Evolutionary conservation across 805 yeast species (phyloP).

Genomic region (Kodamaea lidongshanica): DNA sequence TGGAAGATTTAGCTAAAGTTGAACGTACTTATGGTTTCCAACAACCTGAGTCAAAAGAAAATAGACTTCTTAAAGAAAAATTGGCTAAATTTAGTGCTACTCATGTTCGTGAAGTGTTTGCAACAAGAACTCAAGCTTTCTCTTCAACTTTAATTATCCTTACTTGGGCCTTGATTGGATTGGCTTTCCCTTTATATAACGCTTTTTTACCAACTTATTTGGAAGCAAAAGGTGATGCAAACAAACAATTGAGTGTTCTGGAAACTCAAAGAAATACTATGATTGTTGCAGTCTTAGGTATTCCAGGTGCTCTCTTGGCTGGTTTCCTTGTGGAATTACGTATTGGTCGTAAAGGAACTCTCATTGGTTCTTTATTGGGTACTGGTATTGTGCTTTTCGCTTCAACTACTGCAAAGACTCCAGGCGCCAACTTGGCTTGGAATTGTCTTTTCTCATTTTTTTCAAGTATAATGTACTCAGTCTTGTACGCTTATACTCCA

Average conservation of each 20-base stretch:
- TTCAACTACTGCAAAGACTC: conserved; percentile 55
- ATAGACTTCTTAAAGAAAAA: conserved; percentile 21
- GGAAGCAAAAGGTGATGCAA: conserved; percentile 33
- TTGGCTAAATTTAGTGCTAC: conserved; percentile 21
- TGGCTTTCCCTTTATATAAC: conserved; percentile 52
- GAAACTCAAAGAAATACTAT: conserved; percentile 29
- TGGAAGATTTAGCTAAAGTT: conserved; percentile 40
- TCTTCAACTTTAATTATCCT: conserved; percentile 36
- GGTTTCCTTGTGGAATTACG: conserved; percentile 27
- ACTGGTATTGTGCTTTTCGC: conserved; percentile 56
- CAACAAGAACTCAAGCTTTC: conserved; percentile 37
- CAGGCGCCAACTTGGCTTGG: conserved; percentile 40
- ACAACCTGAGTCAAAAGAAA: conserved; percentile 11
- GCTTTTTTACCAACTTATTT: conserved; percentile 51
- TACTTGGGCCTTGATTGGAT: conserved; percentile 54
- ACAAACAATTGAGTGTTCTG: conserved; percentile 23
- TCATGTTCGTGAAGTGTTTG: conserved; percentile 44
- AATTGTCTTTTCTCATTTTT: conserved; percentile 43
- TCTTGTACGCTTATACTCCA: conserved; percentile 61
- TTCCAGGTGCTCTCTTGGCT: conserved; percentile 30
- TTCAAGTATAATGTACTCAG: conserved; percentile 52
- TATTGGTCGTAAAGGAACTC: conserved; percentile 54
- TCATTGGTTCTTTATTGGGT: conserved; percentile 45
- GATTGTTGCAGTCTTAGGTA: conserved; percentile 26
- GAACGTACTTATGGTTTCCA: conserved; percentile 28